These are phyloP conservation scores for Erigeron philadelphicus DNA, from an alignment of 140 eudicot species.

Conservation along the genomic window DNA sequence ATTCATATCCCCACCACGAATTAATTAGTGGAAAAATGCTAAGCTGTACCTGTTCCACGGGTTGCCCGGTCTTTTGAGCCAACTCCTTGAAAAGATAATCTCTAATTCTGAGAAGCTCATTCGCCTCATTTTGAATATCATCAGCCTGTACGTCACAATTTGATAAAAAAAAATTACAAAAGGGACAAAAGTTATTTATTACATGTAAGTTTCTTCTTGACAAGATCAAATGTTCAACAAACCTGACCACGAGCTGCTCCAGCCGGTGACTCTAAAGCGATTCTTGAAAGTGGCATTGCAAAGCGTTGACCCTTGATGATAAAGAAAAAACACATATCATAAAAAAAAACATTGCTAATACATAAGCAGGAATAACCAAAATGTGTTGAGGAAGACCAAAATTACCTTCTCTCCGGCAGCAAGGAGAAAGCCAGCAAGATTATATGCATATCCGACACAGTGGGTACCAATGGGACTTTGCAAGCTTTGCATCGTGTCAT, in stretches of 20 bases:
- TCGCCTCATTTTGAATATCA: conserved; percentile 70
- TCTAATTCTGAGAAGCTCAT: conserved; percentile 68
- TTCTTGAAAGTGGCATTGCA: conserved; percentile 61
- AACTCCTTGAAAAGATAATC: conserved; percentile 83
- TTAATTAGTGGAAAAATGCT: neutral
- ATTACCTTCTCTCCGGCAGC: conserved; percentile 92
- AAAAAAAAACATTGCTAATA: neutral
- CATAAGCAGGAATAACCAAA: neutral
- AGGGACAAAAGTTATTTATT: neutral
- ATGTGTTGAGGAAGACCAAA: neutral
- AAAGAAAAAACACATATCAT: neutral
- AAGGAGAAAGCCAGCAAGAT: conserved; percentile 69
- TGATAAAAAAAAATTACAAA: neutral
- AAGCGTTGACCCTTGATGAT: conserved; percentile 28
- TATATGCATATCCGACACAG: conserved; percentile 63
- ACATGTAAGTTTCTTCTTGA: neutral
- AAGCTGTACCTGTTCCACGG: conserved; percentile 57
- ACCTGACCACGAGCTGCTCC: conserved; percentile 92
- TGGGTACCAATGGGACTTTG: conserved; percentile 73
- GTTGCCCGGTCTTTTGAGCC: conserved; percentile 84
- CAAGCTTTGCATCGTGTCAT: conserved; percentile 88
- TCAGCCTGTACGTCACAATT: conserved; percentile 56
- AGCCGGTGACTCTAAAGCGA: conserved; percentile 67
- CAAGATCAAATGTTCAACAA: conserved; percentile 31
- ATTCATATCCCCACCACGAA: neutral